Evolutionary conservation across 2,329 filamentous ascomycete species (phyloP), one percentile per base, ranked within the genome.

Genomic region (Mycogone perniciosa): DNA sequence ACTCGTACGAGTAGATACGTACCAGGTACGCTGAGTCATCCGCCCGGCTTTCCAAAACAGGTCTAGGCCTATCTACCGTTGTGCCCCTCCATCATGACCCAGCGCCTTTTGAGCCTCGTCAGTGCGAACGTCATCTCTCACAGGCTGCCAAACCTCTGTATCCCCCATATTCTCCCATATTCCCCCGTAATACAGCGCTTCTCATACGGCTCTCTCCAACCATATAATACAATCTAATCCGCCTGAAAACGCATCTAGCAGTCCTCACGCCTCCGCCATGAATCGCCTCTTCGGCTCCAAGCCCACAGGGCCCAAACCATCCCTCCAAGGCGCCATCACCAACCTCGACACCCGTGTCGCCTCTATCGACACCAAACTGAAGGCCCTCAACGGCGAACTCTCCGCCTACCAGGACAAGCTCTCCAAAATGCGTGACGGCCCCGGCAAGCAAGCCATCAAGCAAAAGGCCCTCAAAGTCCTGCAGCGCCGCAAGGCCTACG

Each of bases 231-330:
- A 9, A 42, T 11, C 5, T n/a, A 27, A 31, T 13, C 1, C 10
- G 9, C 7, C 3, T 11, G 27, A 39, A 8, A 39, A 38, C 6
- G 29, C 31, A 37, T 29, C 33, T 10, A 33, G n/a, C 44, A 46
- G 27, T 4, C 31, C 42, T 29, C 38, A 10, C 26, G 34, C 39
- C 7, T 30, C 55, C 70, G 76, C 50, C 56, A 97, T 99, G 93
- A 97, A 99, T 70, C 88, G 93, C 62, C 80, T 99, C 61, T 99
- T 99, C 69, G 93, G 93, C 67, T 81, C 86, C 61, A 93, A 91
- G 73, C 86, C 81, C 71, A 85, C 87, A 58, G 85, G 84, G 56
- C 91, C 93, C 49, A 97, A 97, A 72, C 89, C 93, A 45, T 92
- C 88, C 46, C 87, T 96, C 59, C 82, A 81, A 72, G 77, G 81